Percentiles rank a stretch among this genome's conserved stretches.
Conservation (phyloP, 2,329 filamentous ascomycete genomes). For the Xylaria digitata region DNA sequence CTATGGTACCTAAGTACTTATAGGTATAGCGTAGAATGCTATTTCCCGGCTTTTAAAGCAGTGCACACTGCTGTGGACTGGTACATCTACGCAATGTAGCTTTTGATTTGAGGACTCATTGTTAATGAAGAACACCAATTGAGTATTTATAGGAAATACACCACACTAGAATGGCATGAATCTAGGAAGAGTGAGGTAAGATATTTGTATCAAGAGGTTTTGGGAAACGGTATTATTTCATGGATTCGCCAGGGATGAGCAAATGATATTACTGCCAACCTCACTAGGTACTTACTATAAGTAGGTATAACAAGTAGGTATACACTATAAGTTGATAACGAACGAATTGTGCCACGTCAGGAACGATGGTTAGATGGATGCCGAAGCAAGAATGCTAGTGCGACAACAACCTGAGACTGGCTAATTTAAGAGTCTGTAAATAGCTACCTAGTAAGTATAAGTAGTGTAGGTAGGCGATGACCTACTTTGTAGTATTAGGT, state of each 20-base stretch:
- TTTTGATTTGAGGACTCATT: too few species aligned
- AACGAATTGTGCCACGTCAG: neutral
- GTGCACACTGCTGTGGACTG: too few species aligned
- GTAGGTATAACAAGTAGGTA: too few species aligned
- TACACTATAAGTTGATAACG: neutral
- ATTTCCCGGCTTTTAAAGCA: too few species aligned
- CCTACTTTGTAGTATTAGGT: neutral
- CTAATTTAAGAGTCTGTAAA: neutral
- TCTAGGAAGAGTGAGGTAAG: neutral
- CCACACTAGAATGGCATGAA: slow-evolving; percentile 1
- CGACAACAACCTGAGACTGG: slow-evolving; percentile 1
- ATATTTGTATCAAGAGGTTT: slow-evolving; percentile 16
- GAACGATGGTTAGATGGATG: slow-evolving; percentile 7
- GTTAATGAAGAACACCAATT: too few species aligned
- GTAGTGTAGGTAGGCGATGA: neutral
- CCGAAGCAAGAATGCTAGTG: slow-evolving; percentile 15
- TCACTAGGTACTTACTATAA: too few species aligned
- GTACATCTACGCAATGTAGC: too few species aligned
- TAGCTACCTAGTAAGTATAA: neutral
- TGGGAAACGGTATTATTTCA: neutral
- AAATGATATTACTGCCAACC: neutral
- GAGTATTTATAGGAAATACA: too few species aligned
- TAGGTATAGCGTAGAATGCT: too few species aligned
- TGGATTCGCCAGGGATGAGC: neutral
- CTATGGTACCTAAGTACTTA: neutral